phyloP scores from a whole-genome alignment of 768 basidiomycete species.

The Dacryopinax primogenitus region DNA sequence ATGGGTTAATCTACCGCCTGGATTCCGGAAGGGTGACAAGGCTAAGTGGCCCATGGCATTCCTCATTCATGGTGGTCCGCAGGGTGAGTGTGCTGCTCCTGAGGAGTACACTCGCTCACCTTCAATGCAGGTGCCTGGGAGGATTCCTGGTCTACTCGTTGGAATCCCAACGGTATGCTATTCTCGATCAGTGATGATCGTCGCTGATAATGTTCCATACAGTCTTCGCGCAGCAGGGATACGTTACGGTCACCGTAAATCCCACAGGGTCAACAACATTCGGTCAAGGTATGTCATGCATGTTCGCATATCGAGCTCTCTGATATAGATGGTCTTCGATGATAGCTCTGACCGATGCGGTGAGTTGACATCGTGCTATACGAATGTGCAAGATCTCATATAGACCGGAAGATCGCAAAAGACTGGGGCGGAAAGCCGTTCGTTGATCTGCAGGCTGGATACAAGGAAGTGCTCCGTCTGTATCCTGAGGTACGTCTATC shows the following conservation, averaged over 20 bases:
- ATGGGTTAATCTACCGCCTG: conserved; percentile 69
- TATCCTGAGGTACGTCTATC: conserved; percentile 54
- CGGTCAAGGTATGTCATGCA: conserved; percentile 51
- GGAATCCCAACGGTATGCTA: conserved; percentile 69
- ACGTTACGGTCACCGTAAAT: conserved; percentile 77
- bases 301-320: background rate
- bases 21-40: conserved; percentile 49
- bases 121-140: conserved; percentile 54
- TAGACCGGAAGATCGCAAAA: conserved; percentile 40
- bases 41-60: conserved; percentile 71
- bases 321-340: background rate
- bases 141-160: conserved; percentile 80
- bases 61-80: conserved; percentile 74
- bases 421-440: conserved; percentile 86
- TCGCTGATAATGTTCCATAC: background rate
- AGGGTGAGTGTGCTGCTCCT: conserved; percentile 22
- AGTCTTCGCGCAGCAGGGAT: conserved; percentile 81
- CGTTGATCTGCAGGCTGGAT: conserved; percentile 59
- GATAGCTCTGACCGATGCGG: background rate
- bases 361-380: background rate
- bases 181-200: conserved; percentile 10
- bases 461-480: conserved; percentile 51
- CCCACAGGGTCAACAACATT: conserved; percentile 91
- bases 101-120: background rate
- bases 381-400: background rate